Evolutionary conservation across 139 green algal species (phyloP), one percentile per base, ranked within the genome.

Genomic region (Spirogloea muscicola): DNA sequence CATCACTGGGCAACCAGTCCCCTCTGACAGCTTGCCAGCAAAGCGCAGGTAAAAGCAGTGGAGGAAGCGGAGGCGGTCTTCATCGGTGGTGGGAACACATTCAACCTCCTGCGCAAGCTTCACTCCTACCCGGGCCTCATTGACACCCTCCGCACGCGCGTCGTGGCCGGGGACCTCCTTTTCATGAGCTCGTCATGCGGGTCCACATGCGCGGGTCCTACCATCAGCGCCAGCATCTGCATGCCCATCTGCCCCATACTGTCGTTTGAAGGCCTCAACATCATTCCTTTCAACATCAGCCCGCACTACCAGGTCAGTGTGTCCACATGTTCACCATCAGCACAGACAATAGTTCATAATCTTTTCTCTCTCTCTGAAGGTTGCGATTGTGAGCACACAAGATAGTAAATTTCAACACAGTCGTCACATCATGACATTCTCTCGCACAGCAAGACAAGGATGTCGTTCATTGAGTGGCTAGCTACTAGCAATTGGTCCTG

Each of bases 241-340:
- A 74, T 74, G 64, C 64, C 64, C 6, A 74, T 74, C 10, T 37
- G 31, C 7, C 4, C 6, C 4, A 6, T 68, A 5, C 64, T 41
- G 27, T 70, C 64, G 5, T 74, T 74, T 33, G 5, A 68, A 7
- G 64, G 41, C 36, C 64, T 74, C 5, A 41, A 41, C 31, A 37
- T 74, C 29, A 6, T 74, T 9, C 64, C 64, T 9, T 74, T 74
- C 38, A 74, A 74, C 64, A 74, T 74, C 64, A 74, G 64, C 49
- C 64, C 64, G 49, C 64, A 74, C 51, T 74, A 74, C 68, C 29
- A 36, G 31, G 52, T 62, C 31, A 62, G 52, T 33, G 52, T n/a
- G n/a, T n/a, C n/a, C n/a, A n/a, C n/a, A n/a, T n/a, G n/a, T n/a
- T n/a, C n/a, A n/a, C n/a, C n/a, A n/a, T n/a, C n/a, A n/a, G n/a